Percentiles rank a stretch among this genome's conserved stretches.
Evolutionary conservation across 345 rosid genomes (phyloP).

Genomic region (Hibiscus mutabilis): DNA sequence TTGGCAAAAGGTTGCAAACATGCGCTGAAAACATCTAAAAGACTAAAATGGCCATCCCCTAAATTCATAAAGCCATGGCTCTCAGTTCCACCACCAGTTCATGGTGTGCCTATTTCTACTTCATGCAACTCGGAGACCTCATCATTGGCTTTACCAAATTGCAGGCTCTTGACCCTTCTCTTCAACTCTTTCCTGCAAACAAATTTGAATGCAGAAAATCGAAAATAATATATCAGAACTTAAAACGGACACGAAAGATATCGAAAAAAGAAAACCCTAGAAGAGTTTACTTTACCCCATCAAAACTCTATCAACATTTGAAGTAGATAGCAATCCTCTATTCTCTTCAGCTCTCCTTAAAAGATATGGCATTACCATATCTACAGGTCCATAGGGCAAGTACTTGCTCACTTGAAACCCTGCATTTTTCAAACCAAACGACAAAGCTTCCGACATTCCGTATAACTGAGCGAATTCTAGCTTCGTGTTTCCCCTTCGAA

Average conservation of each 20-base stretch:
- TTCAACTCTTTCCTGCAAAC: conserved; percentile 56
- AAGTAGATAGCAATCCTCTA: conserved; percentile 59
- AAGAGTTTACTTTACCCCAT: conserved; percentile 36
- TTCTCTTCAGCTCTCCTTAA: conserved; percentile 93
- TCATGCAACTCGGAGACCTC: not conserved
- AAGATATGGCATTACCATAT: conserved; percentile 67
- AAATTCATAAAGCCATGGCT: no score
- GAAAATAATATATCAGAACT: not conserved
- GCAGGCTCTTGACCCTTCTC: conserved; percentile 45
- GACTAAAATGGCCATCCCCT: no score
- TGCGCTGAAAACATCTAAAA: no score
- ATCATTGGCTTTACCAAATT: conserved; percentile 1
- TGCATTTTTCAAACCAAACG: conserved; percentile 33
- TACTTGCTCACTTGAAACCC: conserved; percentile 90
- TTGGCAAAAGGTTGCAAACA: no score
- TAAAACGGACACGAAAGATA: no score
- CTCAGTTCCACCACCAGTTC: no score
- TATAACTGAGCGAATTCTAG: conserved; percentile 85
- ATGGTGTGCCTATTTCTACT: not conserved
- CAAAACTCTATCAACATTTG: conserved; percentile 59
- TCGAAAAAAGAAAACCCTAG: not conserved
- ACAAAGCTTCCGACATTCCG: conserved; percentile 85
- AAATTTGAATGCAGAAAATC: not conserved
- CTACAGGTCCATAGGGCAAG: conserved; percentile 77
- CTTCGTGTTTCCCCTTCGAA: conserved; percentile 35